Percentiles rank a stretch among this genome's conserved stretches.
Conservation (phyloP, 1,284 basidiomycete species). For the Singerocomus rubriflavus region DNA sequence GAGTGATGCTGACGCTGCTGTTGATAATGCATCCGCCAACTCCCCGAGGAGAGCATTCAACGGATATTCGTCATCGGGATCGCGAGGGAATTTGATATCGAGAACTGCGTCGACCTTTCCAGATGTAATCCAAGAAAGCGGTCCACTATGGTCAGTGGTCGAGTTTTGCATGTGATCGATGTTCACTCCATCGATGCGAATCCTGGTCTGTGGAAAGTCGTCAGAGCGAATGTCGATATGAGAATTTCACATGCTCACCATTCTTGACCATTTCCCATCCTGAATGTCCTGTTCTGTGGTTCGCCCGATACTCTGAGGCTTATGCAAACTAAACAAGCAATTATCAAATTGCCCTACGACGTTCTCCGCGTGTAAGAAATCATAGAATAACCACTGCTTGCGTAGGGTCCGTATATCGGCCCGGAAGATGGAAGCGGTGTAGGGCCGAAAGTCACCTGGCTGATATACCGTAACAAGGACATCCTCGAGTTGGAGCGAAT, state of each 20-base stretch:
- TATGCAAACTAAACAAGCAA: slow-evolving; percentile 95
- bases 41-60: slow-evolving; percentile 89
- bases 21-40: slow-evolving; percentile 81
- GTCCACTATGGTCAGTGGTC: slow-evolving; percentile 73
- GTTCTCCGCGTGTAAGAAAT: slow-evolving; percentile 87
- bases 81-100: slow-evolving; percentile 95
- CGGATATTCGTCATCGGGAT: slow-evolving; percentile 71
- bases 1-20: slow-evolving; percentile 49
- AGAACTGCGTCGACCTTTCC: slow-evolving; percentile 97
- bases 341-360: slow-evolving; percentile 98
- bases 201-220: slow-evolving; percentile 64
- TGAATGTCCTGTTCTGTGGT: slow-evolving; percentile 82
- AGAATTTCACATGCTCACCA: slow-evolving; percentile 55
- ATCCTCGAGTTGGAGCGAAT: slow-evolving; percentile 88
- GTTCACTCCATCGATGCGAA: slow-evolving; percentile 95
- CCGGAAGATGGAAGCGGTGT: slow-evolving; percentile 93
- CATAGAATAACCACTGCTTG: slow-evolving; percentile 96
- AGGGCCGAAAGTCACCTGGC: slow-evolving; percentile 89
- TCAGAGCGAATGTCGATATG: slow-evolving; percentile 5
- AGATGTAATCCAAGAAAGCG: slow-evolving; percentile 95
- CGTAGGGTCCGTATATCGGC: slow-evolving; percentile 85
- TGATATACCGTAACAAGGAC: slow-evolving; percentile 95
- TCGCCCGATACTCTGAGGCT: slow-evolving; percentile 92
- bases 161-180: slow-evolving; percentile 94
- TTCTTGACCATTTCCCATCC: slow-evolving; percentile 81